A percentile compares a stretch with the other conserved stretches of the same genome.
phyloP scores from a whole-genome alignment of 164 flowering plant genomes.

The Cinnamomum micranthum region DNA sequence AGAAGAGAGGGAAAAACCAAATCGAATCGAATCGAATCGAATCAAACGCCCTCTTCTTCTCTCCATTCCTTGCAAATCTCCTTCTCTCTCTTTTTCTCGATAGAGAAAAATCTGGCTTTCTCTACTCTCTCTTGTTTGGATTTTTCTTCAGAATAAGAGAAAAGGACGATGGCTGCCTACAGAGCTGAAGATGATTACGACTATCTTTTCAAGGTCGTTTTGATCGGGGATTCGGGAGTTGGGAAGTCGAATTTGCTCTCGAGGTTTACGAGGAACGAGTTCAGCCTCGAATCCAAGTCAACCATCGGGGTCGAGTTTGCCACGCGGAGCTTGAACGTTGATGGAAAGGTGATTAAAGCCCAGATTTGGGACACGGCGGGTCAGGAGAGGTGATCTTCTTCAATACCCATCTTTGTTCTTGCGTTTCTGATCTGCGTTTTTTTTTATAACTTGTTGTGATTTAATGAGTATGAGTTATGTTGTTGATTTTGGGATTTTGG shows the following conservation, averaged over 20 bases:
- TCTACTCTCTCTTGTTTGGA: neutral
- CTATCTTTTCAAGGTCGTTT: conserved; percentile 11
- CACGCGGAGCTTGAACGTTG: conserved; percentile 48
- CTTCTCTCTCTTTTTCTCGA: too few species aligned
- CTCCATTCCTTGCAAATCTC: neutral
- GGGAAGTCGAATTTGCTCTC: conserved; percentile 61
- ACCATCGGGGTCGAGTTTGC: conserved; percentile 72
- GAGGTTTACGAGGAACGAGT: conserved; percentile 61
- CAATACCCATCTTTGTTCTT: conserved; percentile 1
- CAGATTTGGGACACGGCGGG: conserved; percentile 58
- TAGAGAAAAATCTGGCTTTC: neutral
- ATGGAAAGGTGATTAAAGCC: conserved; percentile 49
- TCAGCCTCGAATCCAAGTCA: conserved; percentile 65
- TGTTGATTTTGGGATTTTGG: neutral
- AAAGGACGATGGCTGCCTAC: neutral
- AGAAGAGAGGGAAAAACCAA: neutral
- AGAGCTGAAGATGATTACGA: conserved; percentile 11
- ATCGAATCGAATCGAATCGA: too few species aligned
- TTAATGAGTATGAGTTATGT: neutral
- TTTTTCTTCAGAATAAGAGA: neutral
- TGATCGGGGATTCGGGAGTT: conserved; percentile 65
- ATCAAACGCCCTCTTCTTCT: neutral
- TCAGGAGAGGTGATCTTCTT: conserved; percentile 30
- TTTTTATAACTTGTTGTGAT: neutral
- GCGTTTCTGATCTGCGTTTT: neutral